Base-by-base conservation (phyloP, 129 eudicot species). In the Dittrichia graveolens region DNA sequence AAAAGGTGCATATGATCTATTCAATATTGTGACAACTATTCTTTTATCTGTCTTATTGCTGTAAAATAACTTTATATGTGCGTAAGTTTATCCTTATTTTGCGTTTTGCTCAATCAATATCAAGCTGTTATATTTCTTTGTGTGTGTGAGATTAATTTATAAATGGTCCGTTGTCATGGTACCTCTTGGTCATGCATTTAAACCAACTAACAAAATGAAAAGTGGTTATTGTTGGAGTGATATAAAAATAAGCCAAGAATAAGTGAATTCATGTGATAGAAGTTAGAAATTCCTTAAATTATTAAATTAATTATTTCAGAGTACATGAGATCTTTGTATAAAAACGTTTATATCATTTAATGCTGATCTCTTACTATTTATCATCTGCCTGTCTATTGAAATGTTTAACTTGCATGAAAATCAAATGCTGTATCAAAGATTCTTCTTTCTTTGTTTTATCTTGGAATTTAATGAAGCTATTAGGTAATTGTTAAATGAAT, bases 1-100 rank as follows among this genome's bases (percentile, higher is more conserved):
- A 95, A 85, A 95, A 90, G 91, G 99, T 95, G 76, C 67, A 58
- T 69, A 72, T 58, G 42, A 37, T 67, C 31, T 73, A 31, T 44
- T 35, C 24, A 12, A 38, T 18, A 31, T 39, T 48, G n/a, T 37
- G 37, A 77, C 64, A 19, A 24, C 40, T 5, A 61, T 45, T 38
- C 47, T 18, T 13, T 77, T 73, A 56, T 65, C 42, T 48, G 42
- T 4, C 52, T 11, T 24, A 4, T 16, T 40, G 58, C 57, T 40
- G 24, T 40, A 16, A 39, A 31, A 13, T 61, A 50, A 34, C 24
- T 8, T 6, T 57, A 56, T 43, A 38, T 42, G n/a, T 44, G 47
- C 1, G 18, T 15, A 34, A 24, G 6, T 24, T 7, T 73, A 10
- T 73, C 11, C 71, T 65, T 65, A n/a, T 42, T 44, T 67, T 57